These are phyloP conservation scores for Akanthomyces muscarius DNA, from an alignment of 2,329 filamentous ascomycete species.

Conservation along the genomic window DNA sequence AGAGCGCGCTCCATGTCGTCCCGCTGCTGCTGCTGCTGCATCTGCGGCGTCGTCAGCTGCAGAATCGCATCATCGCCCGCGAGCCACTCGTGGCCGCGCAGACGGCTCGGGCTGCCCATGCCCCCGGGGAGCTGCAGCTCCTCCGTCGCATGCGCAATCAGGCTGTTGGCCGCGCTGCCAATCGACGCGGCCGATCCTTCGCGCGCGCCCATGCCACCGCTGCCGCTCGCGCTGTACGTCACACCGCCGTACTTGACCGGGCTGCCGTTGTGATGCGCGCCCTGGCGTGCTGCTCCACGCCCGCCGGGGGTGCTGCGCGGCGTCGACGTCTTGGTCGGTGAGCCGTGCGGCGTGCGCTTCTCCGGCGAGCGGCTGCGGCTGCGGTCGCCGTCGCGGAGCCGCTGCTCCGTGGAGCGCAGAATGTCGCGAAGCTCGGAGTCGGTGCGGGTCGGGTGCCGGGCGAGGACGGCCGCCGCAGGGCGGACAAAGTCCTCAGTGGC, in stretches of 20 bases:
- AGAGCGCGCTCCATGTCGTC: too few relatives aligned
- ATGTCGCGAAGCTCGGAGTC: slow-evolving; percentile 50
- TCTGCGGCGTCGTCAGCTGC: not conserved
- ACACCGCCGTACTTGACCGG: too few relatives aligned
- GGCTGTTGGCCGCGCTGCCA: slow-evolving; percentile 37
- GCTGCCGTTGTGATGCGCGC: not conserved
- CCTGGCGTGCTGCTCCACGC: not conserved
- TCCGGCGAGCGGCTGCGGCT: slow-evolving; percentile 26
- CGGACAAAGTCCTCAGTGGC: not conserved
- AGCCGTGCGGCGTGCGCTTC: slow-evolving; percentile 28
- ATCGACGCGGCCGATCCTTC: slow-evolving; percentile 34
- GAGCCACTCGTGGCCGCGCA: slow-evolving; percentile 28
- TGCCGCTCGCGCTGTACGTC: too few relatives aligned
- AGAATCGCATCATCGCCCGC: slow-evolving; percentile 15
- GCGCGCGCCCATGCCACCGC: slow-evolving; percentile 19
- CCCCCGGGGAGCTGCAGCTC: slow-evolving; percentile 34
- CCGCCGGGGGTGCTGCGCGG: not conserved
- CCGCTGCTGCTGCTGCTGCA: not conserved
- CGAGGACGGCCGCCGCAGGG: slow-evolving; percentile 2
- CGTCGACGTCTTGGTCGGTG: slow-evolving; percentile 24
- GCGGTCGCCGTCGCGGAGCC: slow-evolving; percentile 38
- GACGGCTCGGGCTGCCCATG: slow-evolving; percentile 43
- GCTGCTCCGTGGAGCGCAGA: slow-evolving; percentile 48
- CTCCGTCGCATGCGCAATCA: slow-evolving; percentile 35
- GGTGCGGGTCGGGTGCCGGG: slow-evolving; percentile 22